phyloP scores from a whole-genome alignment of 768 basidiomycete genomes.

The Kwoniella dejecticola region DNA sequence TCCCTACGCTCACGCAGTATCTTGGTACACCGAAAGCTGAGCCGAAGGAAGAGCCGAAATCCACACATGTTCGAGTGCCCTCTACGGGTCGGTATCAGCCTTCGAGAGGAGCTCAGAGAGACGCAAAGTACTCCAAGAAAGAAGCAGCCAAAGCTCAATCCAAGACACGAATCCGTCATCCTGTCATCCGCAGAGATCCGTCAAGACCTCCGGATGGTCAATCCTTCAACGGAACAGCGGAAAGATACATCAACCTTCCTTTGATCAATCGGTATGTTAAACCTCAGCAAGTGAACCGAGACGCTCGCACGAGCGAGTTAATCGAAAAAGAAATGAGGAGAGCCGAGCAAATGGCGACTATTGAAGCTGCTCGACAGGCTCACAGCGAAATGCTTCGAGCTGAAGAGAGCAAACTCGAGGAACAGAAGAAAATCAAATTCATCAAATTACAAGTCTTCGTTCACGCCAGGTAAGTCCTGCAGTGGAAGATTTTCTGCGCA shows the following conservation, averaged over 20 bases:
- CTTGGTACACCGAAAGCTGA: too few species aligned
- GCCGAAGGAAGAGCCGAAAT: not conserved
- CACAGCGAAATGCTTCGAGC: not conserved
- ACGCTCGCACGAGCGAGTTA: too few species aligned
- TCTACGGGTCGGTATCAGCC: conserved; percentile 32
- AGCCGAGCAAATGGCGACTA: not conserved
- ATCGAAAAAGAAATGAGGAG: too few species aligned
- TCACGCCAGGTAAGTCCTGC: conserved; percentile 42
- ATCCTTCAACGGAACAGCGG: too few species aligned
- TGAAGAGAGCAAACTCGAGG: conserved; percentile 14
- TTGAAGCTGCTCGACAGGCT: conserved; percentile 26
- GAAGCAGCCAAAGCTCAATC: not conserved
- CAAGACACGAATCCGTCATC: too few species aligned
- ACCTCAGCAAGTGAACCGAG: too few species aligned
- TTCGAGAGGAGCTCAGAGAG: conserved; percentile 42
- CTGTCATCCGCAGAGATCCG: too few species aligned
- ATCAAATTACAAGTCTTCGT: conserved; percentile 51
- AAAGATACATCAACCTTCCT: not conserved
- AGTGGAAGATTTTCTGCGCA: too few species aligned
- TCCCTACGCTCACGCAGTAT: too few species aligned
- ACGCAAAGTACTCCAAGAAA: conserved; percentile 33
- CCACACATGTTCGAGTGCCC: not conserved
- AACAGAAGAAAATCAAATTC: conserved; percentile 26
- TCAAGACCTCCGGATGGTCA: too few species aligned
- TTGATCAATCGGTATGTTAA: not conserved